A percentile compares a stretch with the other conserved stretches of the same genome.
phyloP scores from a whole-genome alignment of 2,329 filamentous ascomycete species.

The Aspergillus bombycis region DNA sequence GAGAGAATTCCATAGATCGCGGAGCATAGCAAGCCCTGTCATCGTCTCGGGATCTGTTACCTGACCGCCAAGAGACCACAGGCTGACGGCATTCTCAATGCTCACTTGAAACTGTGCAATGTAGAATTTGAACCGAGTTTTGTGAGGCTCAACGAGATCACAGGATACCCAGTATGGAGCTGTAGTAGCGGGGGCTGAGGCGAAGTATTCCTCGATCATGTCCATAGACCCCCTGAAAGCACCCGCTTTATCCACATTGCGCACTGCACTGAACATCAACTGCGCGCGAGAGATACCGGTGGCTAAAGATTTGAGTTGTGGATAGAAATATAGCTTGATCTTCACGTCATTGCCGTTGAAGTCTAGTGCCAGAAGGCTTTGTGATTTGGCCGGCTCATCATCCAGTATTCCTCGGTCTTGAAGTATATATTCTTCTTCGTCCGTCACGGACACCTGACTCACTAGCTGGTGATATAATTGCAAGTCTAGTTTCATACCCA shows the following conservation, averaged over 20 bases:
- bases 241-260: slow-evolving; percentile 4
- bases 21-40: slow-evolving; percentile 18
- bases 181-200: neutral
- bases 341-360: slow-evolving; percentile 14
- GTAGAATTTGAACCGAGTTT: slow-evolving; percentile 26
- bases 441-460: slow-evolving; percentile 11
- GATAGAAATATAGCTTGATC: slow-evolving; percentile 25
- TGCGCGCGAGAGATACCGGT: neutral
- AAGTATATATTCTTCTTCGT: slow-evolving; percentile 9
- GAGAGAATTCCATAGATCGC: slow-evolving; percentile 19
- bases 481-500: slow-evolving; percentile 9
- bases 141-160: slow-evolving; percentile 19
- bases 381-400: slow-evolving; percentile 13
- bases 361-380: slow-evolving; percentile 24
- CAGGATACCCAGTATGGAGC: slow-evolving; percentile 16
- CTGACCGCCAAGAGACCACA: slow-evolving; percentile 25
- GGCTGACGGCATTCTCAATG: slow-evolving; percentile 12
- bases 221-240: neutral
- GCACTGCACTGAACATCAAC: slow-evolving; percentile 11
- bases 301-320: slow-evolving; percentile 17
- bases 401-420: neutral
- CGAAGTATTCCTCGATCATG: slow-evolving; percentile 13
- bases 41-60: slow-evolving; percentile 13
- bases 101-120: slow-evolving; percentile 18
- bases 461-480: slow-evolving; percentile 15